Evolutionary conservation across 768 basidiomycete genomes (phyloP), one percentile per base, ranked within the genome.

Genomic region (Cubamyces sp.): DNA sequence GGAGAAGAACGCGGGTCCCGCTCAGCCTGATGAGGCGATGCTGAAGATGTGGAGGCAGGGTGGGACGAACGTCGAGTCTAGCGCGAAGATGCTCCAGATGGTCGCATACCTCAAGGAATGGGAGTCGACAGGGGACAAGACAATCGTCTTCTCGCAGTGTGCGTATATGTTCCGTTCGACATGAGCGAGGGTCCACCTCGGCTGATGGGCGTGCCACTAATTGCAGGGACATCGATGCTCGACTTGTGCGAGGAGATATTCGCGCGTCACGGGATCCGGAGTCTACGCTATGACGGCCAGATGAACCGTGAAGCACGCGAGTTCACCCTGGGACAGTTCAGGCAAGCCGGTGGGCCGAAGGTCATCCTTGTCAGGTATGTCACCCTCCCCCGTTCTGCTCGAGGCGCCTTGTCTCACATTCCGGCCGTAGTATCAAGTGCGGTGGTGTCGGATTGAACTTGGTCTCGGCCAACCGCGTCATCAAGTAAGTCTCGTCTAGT

Each of bases 81-180:
- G 86, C 69, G 77, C 87, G 9, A 90, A 90, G 78, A 90, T 90
- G 87, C 50, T 81, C 23, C 79, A 78, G 28, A 71, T 87, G 67
- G 72, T 91, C 19, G 71, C 79, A 1, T 75, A 83, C 48, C 74
- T 93, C 65, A 81, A 84, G 66, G 77, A 86, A 58, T 86, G 84
- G 83, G 84, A 86, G 15, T 64, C 67, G 9, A 79, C 77, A 5
- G 87, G 86, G 0, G 88, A 90, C 70, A 90, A 90, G 78, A 84
- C 83, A 4, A 89, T 90, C 37, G 78, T 81, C 43, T 90, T 86
- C 72, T 88, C 87, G 5, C 88, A 90, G 71, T 90, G 87, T 87
- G 60, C 52, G 82, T 50, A 15, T 26, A 9, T 14, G 21, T 28
- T 19, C 49, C 70, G 19, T 18, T 41, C 50, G n/a, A n/a, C n/a